These are phyloP conservation scores for Pythium guiyangense DNA, from an alignment of 352 stramenopile species.

Conservation along the genomic window DNA sequence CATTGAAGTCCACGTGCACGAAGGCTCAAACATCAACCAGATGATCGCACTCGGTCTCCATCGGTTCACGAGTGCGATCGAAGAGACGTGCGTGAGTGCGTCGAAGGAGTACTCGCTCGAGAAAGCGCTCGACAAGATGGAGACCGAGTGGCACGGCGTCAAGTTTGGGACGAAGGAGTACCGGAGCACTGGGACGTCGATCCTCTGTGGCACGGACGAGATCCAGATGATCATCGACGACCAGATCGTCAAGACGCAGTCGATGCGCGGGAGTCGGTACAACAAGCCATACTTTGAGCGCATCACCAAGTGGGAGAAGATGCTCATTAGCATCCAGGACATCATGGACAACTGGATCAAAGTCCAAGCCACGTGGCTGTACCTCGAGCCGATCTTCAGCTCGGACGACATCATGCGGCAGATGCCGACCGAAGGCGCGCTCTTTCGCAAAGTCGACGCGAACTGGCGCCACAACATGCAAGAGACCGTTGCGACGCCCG, in stretches of 20 bases:
- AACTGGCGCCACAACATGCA: slow-evolving; percentile 89
- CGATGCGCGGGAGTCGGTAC: slow-evolving; percentile 91
- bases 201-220: slow-evolving; percentile 85
- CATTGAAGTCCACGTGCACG: slow-evolving; percentile 86
- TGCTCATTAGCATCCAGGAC: slow-evolving; percentile 87
- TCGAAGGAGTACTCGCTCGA: slow-evolving; percentile 94
- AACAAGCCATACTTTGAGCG: slow-evolving; percentile 91
- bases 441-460: slow-evolving; percentile 86
- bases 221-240: slow-evolving; percentile 94
- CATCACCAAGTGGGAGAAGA: slow-evolving; percentile 88
- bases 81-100: slow-evolving; percentile 91
- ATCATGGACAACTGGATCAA: slow-evolving; percentile 95
- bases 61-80: slow-evolving; percentile 84
- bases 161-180: slow-evolving; percentile 94
- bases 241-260: slow-evolving; percentile 95
- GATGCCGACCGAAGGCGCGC: slow-evolving; percentile 85
- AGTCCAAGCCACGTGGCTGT: slow-evolving; percentile 91
- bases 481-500: slow-evolving; percentile 70
- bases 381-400: slow-evolving; percentile 92
- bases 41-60: slow-evolving; percentile 88
- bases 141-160: slow-evolving; percentile 88
- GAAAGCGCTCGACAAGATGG: slow-evolving; percentile 92
- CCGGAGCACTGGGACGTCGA: slow-evolving; percentile 90
- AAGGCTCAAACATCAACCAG: slow-evolving; percentile 89
- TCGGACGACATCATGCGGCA: slow-evolving; percentile 93